A percentile compares a stretch with the other conserved stretches of the same genome.
Conservation (phyloP, 371 early-diverging fungal genomes). For the Mucor mucedo region DNA sequence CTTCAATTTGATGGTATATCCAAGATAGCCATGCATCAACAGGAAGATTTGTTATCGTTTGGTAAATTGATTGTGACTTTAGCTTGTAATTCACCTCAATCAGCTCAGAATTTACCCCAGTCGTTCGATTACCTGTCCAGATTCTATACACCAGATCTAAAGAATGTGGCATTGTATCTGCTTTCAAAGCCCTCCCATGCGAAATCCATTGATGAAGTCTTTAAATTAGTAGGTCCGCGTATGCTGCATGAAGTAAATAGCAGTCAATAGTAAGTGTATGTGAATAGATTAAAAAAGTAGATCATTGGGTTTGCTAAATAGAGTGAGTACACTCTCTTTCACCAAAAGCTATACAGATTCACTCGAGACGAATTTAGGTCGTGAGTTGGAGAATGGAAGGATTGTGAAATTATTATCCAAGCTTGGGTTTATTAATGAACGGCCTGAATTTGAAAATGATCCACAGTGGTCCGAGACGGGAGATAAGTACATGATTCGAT, state of each 20-base stretch:
- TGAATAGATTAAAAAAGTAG: too few species aligned
- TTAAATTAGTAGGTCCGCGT: slow-evolving; percentile 82
- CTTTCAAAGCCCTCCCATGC: slow-evolving; percentile 75
- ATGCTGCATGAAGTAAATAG: slow-evolving; percentile 78
- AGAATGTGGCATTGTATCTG: slow-evolving; percentile 81
- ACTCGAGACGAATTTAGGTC: slow-evolving; percentile 75
- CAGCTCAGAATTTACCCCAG: slow-evolving; percentile 70
- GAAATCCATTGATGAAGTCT: slow-evolving; percentile 84
- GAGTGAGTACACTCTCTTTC: neutral
- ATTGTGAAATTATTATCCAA: slow-evolving; percentile 83
- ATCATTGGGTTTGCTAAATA: too few species aligned
- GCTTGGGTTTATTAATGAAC: slow-evolving; percentile 92
- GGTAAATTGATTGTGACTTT: slow-evolving; percentile 86
- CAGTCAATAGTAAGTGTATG: slow-evolving; percentile 61
- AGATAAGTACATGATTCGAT: slow-evolving; percentile 91
- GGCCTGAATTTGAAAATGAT: slow-evolving; percentile 93
- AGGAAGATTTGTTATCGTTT: slow-evolving; percentile 87
- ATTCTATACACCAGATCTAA: slow-evolving; percentile 79
- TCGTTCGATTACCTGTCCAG: slow-evolving; percentile 78
- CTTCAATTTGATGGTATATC: slow-evolving; percentile 69
- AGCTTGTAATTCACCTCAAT: slow-evolving; percentile 73
- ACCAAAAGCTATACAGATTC: slow-evolving; percentile 70
- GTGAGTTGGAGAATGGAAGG: slow-evolving; percentile 91
- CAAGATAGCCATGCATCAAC: slow-evolving; percentile 70
- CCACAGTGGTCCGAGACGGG: slow-evolving; percentile 96